phyloP scores from a whole-genome alignment of 192 early-diverging fungal genomes.

The Backusella luteola region DNA sequence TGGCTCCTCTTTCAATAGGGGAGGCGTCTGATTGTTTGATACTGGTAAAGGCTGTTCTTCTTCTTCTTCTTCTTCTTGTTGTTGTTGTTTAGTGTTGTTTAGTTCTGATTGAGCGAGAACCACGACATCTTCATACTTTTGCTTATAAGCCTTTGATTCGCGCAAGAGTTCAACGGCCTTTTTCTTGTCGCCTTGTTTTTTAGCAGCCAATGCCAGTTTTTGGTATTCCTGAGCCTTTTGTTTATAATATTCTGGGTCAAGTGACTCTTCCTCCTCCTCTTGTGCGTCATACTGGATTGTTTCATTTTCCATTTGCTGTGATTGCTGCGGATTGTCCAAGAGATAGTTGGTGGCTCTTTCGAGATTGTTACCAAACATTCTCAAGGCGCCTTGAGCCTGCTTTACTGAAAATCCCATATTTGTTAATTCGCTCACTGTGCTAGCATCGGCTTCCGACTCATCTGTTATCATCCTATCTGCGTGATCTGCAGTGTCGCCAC shows the following conservation, averaged over 20 bases:
- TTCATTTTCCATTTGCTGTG: neutral
- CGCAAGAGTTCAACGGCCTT: conserved; percentile 25
- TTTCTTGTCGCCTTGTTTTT: conserved; percentile 28
- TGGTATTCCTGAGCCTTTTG: conserved; percentile 25
- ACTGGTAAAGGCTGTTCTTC: neutral
- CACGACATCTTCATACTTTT: conserved; percentile 15
- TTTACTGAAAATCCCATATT: conserved; percentile 73
- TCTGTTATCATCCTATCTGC: neutral
- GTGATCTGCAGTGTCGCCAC: neutral
- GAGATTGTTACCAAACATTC: conserved; percentile 70
- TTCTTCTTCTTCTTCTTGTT: neutral
- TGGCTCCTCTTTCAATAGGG: neutral
- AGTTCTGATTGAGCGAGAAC: neutral
- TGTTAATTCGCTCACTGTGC: conserved; percentile 43
- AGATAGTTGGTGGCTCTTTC: conserved; percentile 76
- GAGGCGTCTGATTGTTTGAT: neutral
- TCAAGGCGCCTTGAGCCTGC: conserved; percentile 66
- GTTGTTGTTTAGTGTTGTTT: neutral
- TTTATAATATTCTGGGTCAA: neutral
- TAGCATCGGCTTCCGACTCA: neutral
- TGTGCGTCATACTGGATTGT: conserved; percentile 30
- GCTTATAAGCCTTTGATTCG: conserved; percentile 24
- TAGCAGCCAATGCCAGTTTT: conserved; percentile 24
- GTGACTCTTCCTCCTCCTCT: neutral
- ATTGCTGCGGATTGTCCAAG: conserved; percentile 42